phyloP scores from a whole-genome alignment of 441 rosid species.

The Gossypium davidsonii region DNA sequence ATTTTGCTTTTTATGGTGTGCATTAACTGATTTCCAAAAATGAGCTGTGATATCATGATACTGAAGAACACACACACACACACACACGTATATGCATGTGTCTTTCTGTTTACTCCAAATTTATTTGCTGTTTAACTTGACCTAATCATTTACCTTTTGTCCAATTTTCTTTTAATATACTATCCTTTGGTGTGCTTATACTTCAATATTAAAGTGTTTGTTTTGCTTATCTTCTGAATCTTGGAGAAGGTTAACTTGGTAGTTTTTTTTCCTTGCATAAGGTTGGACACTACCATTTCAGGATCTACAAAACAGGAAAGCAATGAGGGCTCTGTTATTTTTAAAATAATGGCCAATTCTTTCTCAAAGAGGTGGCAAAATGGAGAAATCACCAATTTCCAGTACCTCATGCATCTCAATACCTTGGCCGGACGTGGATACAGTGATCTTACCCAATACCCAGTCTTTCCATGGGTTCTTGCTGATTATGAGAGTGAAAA shows the following conservation, averaged over 20 bases:
- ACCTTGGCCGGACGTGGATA: conserved; percentile 99
- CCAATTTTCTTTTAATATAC: not conserved
- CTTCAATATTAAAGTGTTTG: not conserved
- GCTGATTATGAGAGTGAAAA: conserved; percentile 91
- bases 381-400: conserved; percentile 99
- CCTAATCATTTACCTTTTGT: not conserved
- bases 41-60: not conserved
- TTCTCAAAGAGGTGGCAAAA: conserved; percentile 99
- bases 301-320: conserved; percentile 93
- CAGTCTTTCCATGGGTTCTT: conserved; percentile 99
- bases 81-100: not conserved
- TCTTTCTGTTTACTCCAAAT: not conserved
- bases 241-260: not conserved
- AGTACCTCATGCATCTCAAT: conserved; percentile 99
- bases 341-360: conserved; percentile 87
- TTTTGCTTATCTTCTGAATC: not conserved
- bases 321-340: conserved; percentile 87
- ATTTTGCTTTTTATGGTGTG: conserved; percentile 5
- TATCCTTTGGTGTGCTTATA: conserved; percentile 5
- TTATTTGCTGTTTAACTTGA: not conserved
- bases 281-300: conserved; percentile 97
- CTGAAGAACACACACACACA: not conserved
- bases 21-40: not conserved
- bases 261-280: conserved; percentile 26
- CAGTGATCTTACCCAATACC: conserved; percentile 98